Evolutionary conservation across 495 filamentous ascomycete genomes (phyloP), one percentile per base, ranked within the genome.

Genomic region (Tuber indicum): DNA sequence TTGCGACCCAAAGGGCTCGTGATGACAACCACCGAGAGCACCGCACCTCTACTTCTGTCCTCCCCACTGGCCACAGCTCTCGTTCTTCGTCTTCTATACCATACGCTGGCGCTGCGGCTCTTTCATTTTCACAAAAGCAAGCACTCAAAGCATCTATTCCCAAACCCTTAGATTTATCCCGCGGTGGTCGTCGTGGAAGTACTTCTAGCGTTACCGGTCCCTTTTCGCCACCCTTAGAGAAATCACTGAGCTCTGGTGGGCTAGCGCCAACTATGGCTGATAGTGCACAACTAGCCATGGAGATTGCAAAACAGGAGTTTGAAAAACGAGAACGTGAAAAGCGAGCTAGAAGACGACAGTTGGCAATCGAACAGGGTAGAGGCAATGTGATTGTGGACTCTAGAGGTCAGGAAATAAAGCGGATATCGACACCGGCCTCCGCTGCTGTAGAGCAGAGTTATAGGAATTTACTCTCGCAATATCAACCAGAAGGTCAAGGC

Each of bases 281-380:
- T 16, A 80, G 74, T n/a, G 42, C 47, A 23, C 71, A 43, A 21
- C 32, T 82, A 39, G 82, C 82, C 58, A 41, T 81, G 32, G 81
- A 82, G 72, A 81, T 81, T 8, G 82, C 82, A 12, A 74, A 76
- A 46, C 79, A 82, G 62, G 82, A 83, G 72, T 83, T 82, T 75
- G 82, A 79, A 42, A 78, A 77, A 12, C 72, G 82, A 16, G 82
- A 83, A 70, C 78, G 75, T 26, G 42, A 76, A 26, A 83, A 83
- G 69, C 75, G 74, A 26, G 70, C 72, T 26, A 80, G 78, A 46
- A 46, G 74, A 43, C 77, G 70, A 6, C 71, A 72, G 46, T 75
- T 73, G 46, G 82, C 82, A 8, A 46, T 58, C 32, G 72, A 77
- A 69, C 70, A 69, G 26, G 82, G 82, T 26, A 76, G 79, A 47